These are phyloP conservation scores for Mycena filopes DNA, from an alignment of 768 basidiomycete species.

Conservation along the genomic window DNA sequence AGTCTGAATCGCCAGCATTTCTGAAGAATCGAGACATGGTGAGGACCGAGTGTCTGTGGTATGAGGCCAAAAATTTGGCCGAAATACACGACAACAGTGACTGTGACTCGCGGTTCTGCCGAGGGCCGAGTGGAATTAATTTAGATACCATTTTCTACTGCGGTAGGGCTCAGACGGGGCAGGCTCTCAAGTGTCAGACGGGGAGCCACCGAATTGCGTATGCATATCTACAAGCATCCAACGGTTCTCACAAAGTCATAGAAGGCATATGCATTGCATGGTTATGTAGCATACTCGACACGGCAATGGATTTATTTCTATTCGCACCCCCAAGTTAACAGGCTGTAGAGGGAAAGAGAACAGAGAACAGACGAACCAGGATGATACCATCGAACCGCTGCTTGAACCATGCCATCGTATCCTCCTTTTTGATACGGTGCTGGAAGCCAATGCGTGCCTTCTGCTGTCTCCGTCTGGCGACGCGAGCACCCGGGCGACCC, in stretches of 20 bases:
- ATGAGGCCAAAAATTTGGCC: slow-evolving; percentile 13
- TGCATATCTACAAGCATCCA: background rate
- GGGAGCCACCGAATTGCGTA: too few relatives aligned
- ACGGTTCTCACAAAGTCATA: background rate
- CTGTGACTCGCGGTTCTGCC: background rate
- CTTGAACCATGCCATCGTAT: slow-evolving; percentile 99
- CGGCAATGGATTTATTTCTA: slow-evolving; percentile 31
- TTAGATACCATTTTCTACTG: background rate
- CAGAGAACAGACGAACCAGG: slow-evolving; percentile 65
- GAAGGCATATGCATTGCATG: slow-evolving; percentile 35
- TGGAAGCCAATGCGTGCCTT: slow-evolving; percentile 86
- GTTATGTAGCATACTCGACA: slow-evolving; percentile 24
- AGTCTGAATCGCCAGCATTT: slow-evolving; percentile 83
- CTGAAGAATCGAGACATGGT: slow-evolving; percentile 91
- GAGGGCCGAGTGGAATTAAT: background rate
- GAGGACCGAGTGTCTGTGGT: background rate
- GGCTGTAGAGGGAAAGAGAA: background rate
- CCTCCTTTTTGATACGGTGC: slow-evolving; percentile 95
- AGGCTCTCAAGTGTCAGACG: too few relatives aligned
- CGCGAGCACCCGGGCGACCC: slow-evolving; percentile 94
- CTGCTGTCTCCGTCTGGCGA: slow-evolving; percentile 91
- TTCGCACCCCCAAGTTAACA: slow-evolving; percentile 4
- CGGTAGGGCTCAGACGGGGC: background rate
- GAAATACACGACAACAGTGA: background rate
- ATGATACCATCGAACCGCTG: slow-evolving; percentile 99